phyloP scores from a whole-genome alignment of 139 green algal species.

The Zygnema cylindricum region DNA sequence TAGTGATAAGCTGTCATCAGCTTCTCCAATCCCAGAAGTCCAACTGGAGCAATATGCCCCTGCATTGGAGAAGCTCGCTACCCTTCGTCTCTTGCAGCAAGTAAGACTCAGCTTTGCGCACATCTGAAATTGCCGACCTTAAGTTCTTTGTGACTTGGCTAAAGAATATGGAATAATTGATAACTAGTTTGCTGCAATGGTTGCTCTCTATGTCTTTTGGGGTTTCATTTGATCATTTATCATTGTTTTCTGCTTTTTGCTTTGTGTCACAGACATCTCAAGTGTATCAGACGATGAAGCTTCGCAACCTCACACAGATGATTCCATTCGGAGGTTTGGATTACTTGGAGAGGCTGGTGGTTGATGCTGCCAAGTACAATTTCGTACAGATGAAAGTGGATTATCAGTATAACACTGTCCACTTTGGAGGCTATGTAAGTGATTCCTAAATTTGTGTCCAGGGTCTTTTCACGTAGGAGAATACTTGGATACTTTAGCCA shows the following conservation, averaged over 20 bases:
- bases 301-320: conserved; percentile 69
- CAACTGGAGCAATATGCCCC: conserved; percentile 62
- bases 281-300: conserved; percentile 80
- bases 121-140: no score
- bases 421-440: conserved; percentile 84
- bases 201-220: no score
- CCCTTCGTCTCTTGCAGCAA: conserved; percentile 91
- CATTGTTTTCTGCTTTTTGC: background rate
- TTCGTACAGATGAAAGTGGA: conserved; percentile 84
- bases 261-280: conserved; percentile 54
- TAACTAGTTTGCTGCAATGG: no score
- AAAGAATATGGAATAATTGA: no score
- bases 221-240: no score
- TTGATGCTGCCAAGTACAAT: conserved; percentile 88
- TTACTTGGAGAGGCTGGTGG: conserved; percentile 84
- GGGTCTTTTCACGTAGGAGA: no score
- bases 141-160: no score
- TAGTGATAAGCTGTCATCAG: conserved; percentile 60
- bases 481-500: no score
- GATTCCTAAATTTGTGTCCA: conserved; percentile 29
- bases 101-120: conserved; percentile 63
- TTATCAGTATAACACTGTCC: conserved; percentile 86
- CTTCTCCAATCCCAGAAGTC: conserved; percentile 74
- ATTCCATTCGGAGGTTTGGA: conserved; percentile 80
- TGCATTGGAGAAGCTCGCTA: conserved; percentile 70